phyloP scores from a whole-genome alignment of 805 yeast species.

The Cyberlindnera euphorbiiphila region DNA sequence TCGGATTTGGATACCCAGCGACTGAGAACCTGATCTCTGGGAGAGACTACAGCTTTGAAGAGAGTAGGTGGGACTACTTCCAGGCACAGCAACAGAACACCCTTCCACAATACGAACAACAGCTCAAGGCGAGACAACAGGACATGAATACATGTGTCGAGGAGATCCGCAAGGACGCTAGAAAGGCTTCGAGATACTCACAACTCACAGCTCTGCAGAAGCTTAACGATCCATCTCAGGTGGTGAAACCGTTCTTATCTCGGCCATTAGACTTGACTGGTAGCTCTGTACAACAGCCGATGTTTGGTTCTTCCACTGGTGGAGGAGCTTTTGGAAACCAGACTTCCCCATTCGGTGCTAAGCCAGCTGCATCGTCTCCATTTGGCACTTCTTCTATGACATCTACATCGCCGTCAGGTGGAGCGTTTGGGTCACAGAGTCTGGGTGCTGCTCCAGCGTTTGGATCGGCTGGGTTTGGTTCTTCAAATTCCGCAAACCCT shows the following conservation, averaged over 20 bases:
- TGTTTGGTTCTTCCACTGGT: slow-evolving; percentile 1
- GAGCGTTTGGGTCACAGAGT: too few relatives aligned
- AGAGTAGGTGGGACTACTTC: slow-evolving; percentile 43
- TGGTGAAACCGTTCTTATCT: slow-evolving; percentile 32
- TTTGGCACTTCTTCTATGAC: slow-evolving; percentile 5
- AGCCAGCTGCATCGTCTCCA: not conserved
- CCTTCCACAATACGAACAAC: slow-evolving; percentile 37
- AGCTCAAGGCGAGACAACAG: slow-evolving; percentile 37
- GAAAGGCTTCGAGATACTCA: slow-evolving; percentile 53
- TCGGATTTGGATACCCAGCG: slow-evolving; percentile 47
- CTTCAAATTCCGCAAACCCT: not conserved
- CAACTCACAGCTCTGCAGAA: slow-evolving; percentile 40
- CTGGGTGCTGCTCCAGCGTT: slow-evolving; percentile 19
- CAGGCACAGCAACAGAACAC: slow-evolving; percentile 38
- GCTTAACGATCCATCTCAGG: slow-evolving; percentile 25
- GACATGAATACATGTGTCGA: slow-evolving; percentile 45
- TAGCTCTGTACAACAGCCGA: slow-evolving; percentile 2
- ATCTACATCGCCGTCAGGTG: too few relatives aligned
- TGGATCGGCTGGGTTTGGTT: slow-evolving; percentile 17
- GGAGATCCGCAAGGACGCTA: slow-evolving; percentile 36
- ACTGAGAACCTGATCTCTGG: slow-evolving; percentile 44
- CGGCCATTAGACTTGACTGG: slow-evolving; percentile 33
- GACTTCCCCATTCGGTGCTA: slow-evolving; percentile 5
- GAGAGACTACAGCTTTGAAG: slow-evolving; percentile 54
- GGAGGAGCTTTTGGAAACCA: slow-evolving; percentile 20